Base-by-base conservation (phyloP, 2,329 filamentous ascomycete genomes). In the Tolypocladium sp. region DNA sequence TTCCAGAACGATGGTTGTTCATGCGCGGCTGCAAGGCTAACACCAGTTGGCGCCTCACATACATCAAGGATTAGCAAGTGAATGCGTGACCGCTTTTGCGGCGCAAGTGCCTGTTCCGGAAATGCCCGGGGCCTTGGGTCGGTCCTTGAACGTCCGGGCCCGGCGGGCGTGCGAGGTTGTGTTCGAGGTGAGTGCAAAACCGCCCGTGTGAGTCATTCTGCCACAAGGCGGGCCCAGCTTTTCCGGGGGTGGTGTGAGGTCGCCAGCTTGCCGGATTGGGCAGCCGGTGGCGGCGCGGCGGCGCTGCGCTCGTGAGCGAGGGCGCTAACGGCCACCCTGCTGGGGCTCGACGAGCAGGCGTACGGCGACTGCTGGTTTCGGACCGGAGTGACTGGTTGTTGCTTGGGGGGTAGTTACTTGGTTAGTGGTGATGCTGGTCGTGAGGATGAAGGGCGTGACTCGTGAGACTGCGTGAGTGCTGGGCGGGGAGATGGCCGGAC, bases 181-280 rank as follows among this genome's bases (percentile, higher is more conserved):
- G 3, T 17, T n/a, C 13, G 25, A 53, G 17, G 40, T 12, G 44
- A 13, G 13, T 49, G 7, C 25, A 17, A 37, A 13, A 30, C 51
- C 44, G 42, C 37, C 60, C 56, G 67, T 67, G 65, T 70, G 68
- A 69, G 65, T 70, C 66, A 70, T 66, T 55, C 57, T 58, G 63
- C 56, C 59, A 58, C 27, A 56, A 58, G 55, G 41, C 54, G 57
- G 60, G 63, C 57, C 61, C 57, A 58, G 41, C 49, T 57, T 57
- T 55, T 44, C 46, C 60, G 52, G 35, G 57, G 51, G 40, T 58
- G 60, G 54, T 51, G 56, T 62, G 64, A 67, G 60, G 59, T 37
- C 61, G 62, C 60, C 46, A 65, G 63, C 65, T 62, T 64, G 64
- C 63, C 65, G 49, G 33, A 66, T 67, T 62, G 61, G 65, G 64